Evolutionary conservation across 2,329 filamentous ascomycete genomes (phyloP), one percentile per base, ranked within the genome.

Genomic region (Fusarium albidum): DNA sequence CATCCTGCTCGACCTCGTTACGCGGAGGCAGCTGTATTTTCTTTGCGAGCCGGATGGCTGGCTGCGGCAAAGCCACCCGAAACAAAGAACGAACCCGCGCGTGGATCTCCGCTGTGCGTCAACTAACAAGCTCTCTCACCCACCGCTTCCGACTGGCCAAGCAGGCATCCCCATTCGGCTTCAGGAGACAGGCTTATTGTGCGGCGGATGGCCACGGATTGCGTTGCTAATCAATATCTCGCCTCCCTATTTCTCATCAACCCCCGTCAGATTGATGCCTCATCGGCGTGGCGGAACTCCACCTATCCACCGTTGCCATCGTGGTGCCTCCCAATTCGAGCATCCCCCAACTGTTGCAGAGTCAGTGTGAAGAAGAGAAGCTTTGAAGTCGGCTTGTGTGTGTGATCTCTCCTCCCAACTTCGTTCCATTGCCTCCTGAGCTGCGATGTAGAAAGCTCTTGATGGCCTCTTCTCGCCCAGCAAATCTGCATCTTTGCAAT

Each of bases 141-240:
- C 55, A 63, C 25, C 33, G 39, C 42, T 60, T 61, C 62, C 55
- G 53, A 61, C 55, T 64, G 60, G 63, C 53, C 58, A 63, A 57
- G 49, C 55, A 62, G 48, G 53, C 52, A 58, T 44, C 55, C 34
- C 37, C 44, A 57, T 55, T 54, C 39, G 27, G 26, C 37, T 45
- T 31, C 42, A 14, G 38, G 38, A 42, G 13, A 33, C 43, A 50
- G 41, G 40, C 25, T 29, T 44, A 55, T 49, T 28, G 31, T 42
- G 38, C 32, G 39, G 25, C 35, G 39, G 55, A 34, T 38, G 35
- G 43, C 48, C 32, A 41, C 43, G 42, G 45, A 55, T 57, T 65
- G 39, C 46, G 32, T 18, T 49, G 46, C 40, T 53, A n/a, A n/a
- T n/a, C n/a, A n/a, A n/a, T n/a, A 44, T 61, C 48, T 63, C 42